Base-by-base conservation (phyloP, 2,329 filamentous ascomycete genomes). In the Penicillium sp. region DNA sequence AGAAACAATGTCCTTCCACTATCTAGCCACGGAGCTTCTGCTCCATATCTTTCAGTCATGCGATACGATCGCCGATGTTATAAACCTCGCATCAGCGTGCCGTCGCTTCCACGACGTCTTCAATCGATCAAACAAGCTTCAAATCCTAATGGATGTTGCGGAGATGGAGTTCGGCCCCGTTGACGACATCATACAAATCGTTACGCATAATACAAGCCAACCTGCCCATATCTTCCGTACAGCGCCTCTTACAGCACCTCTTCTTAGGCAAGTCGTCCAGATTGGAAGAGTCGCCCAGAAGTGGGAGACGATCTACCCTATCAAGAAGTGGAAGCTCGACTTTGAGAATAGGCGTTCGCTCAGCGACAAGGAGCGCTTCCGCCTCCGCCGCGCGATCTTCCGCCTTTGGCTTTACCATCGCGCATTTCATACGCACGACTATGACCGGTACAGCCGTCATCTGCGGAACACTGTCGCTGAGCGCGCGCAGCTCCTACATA, bases 281-380 rank as follows among this genome's bases (percentile, higher is more conserved):
- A 77, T 84, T 19, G 86, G 86, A 47, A 78, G 79, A 15, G 77
- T 86, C 1, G 86, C 86, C 5, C 80, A 81, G 68, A 82, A 82
- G 67, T 88, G 85, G 83, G 84, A 84, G 68, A 78, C 81, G n/a
- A 81, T 88, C n/a, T 89, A 88, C 68, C 85, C 85, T 0, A 80
- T 84, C 70, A 86, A 87, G 74, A 87, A 87, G 71, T 89, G 86
- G 86, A 87, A 86, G 67, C 70, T 77, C 60, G 81, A 86, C 66
- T 87, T 79, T 64, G 82, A 83, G 60, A 77, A 82, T 60, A 82
- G 86, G 9, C 84, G 86, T 9, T 78, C 85, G 2, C 74, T 89
- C 52, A 82, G 78, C 0, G 63, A 66, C 41, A 63, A 76, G 2
- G 86, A 89, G 70, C 79, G 82, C 3, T 82, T 80, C 54, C 76